Evolutionary conservation across 306 rosid genomes (phyloP).

Genomic region (Sicyos edulis): DNA sequence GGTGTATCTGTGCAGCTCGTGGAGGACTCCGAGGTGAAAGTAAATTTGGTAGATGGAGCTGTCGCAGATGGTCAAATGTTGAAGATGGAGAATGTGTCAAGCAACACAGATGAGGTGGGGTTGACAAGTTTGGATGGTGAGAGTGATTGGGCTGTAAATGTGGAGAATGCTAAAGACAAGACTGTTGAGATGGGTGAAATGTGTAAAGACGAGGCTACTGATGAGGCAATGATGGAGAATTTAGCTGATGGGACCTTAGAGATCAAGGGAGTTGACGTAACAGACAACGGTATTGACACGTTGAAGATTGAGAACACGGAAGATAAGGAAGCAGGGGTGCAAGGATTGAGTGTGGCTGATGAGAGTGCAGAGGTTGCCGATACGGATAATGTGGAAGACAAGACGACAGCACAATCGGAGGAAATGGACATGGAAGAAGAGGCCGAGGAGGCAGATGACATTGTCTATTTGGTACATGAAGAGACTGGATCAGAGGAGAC

Average conservation of each 20-base stretch:
- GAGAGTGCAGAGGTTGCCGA: constrained; percentile 5
- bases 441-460: constrained; percentile 22
- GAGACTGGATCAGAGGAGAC: constrained; percentile 30
- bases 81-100: constrained; percentile 25
- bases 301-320: constrained; percentile 12
- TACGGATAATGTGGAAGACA: constrained; percentile 12
- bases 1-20: neutral
- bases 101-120: constrained; percentile 26
- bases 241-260: constrained; percentile 9
- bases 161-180: constrained; percentile 28
- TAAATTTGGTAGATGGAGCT: constrained; percentile 10
- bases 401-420: constrained; percentile 25
- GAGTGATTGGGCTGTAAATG: constrained; percentile 18
- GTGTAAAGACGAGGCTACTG: constrained; percentile 2
- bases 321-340: neutral
- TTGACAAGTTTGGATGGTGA: constrained; percentile 15
- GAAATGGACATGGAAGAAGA: constrained; percentile 24
- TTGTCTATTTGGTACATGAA: constrained; percentile 30
- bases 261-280: constrained; percentile 10
- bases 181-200: constrained; percentile 5
- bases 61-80: constrained; percentile 19
- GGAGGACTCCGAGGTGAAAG: constrained; percentile 2
- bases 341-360: neutral
- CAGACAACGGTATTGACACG: neutral
- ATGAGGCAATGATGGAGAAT: neutral